Evolutionary conservation across 1,284 basidiomycete species (phyloP).

Genomic region (Sanghuangporus sanghuang): DNA sequence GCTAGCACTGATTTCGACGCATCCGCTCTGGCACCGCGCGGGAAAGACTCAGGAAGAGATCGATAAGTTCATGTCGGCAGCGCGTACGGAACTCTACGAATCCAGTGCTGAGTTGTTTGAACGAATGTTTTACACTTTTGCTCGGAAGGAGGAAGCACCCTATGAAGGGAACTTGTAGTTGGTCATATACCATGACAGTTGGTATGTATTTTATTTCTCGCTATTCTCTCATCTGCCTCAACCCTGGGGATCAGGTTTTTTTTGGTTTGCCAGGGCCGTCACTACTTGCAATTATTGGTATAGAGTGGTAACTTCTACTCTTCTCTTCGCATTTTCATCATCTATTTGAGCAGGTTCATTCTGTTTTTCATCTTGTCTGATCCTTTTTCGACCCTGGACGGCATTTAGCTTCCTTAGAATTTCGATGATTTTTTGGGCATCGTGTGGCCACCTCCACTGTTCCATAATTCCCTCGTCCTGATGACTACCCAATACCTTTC

Average conservation of each 20-base stretch:
- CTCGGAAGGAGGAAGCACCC: slow-evolving; percentile 10
- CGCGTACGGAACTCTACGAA: slow-evolving; percentile 14
- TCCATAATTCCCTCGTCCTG: too few species aligned
- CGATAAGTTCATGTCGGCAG: slow-evolving; percentile 3
- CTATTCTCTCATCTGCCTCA: neutral
- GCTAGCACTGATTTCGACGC: slow-evolving; percentile 7
- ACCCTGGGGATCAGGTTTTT: neutral
- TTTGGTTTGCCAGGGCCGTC: neutral
- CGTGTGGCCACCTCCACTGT: too few species aligned
- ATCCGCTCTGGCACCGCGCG: slow-evolving; percentile 12
- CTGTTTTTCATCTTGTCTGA: neutral
- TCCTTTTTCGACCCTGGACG: neutral
- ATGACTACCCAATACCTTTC: neutral
- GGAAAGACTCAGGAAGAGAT: slow-evolving; percentile 13
- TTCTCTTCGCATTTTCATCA: neutral
- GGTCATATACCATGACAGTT: neutral
- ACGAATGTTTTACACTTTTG: slow-evolving; percentile 13
- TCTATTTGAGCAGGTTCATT: neutral
- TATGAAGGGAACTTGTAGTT: slow-evolving; percentile 1
- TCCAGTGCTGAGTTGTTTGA: slow-evolving; percentile 7
- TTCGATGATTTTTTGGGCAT: too few species aligned
- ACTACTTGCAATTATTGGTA: neutral
- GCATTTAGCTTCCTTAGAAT: neutral
- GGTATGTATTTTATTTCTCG: neutral
- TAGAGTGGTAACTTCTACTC: neutral